Base-by-base conservation (phyloP, 257 asterid species). In the Voacanga thouarsii region DNA sequence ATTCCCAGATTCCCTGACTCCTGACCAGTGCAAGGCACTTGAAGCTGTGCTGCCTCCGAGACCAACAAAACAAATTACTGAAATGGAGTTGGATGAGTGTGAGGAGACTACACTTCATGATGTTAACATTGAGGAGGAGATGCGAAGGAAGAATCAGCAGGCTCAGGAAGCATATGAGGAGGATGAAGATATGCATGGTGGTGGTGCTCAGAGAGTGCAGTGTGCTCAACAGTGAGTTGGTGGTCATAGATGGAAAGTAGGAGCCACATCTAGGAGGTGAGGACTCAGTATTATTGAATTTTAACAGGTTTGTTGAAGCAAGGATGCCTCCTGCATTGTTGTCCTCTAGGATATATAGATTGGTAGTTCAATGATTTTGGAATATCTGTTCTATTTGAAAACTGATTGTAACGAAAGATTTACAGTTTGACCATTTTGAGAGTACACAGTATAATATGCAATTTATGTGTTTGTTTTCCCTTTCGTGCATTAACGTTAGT, bases 1-100 rank as follows among this genome's bases (percentile, higher is more conserved):
- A 53, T 93, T 93, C 87, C 97, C 97, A 0, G 97, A 88, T 14
- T 82, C 92, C 57, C 75, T 93, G 81, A 82, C 76, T 80, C 85
- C 93, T 0, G 94, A 88, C 4, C 90, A 91, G 71, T 75, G 89
- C 86, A 86, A 88, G 82, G 80, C 90, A 0, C 75, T 93, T 43
- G 96, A 85, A 78, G 79, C 82, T 2, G 91, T 90, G 23, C 84
- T 93, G 43, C 89, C 89, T 50, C 80, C 85, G 7, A 88, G 47
- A 77, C 61, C 87, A 28, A 14, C 76, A 44, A 67, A 75, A 45
- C 83, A 84, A 43, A 64, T 82, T 7, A 75, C 85, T 19, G 89
- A 83, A 12, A 84, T 82, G 87, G 91, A 88, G 81, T 71, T 85
- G 82, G 91, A 88, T 50, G 91, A 88, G 43, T 88, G 88, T 18